Evolutionary conservation across 2,329 filamentous ascomycete species (phyloP), one percentile per base, ranked within the genome.

Genomic region (Fusarium concolor): DNA sequence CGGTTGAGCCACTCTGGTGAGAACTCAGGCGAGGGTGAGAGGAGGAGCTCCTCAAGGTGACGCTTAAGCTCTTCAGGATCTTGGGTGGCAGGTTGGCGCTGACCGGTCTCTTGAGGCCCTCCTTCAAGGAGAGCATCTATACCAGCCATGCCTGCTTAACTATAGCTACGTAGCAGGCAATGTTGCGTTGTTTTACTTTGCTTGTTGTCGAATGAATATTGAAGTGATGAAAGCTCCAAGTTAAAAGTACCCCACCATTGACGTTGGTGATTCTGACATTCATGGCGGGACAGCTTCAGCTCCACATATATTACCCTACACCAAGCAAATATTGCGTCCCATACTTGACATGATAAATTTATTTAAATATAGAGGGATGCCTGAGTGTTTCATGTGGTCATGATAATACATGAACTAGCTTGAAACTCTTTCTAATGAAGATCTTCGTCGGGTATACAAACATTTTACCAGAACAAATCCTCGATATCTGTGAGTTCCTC

Each of bases 1-100:
- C 88, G 87, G 78, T 97, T 94, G 61, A 99, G 86, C 94, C 96
- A 98, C 75, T 91, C 89, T 6, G 88, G 83, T 33, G 90, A 93
- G 81, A 99, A 97, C 4, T 87, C 86, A 7, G 89, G 86, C 3
- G 93, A 92, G 1, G 96, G 95, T 3, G 88, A 89, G 26, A 99
- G 83, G 74, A 95, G 96, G 45, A 92, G 89, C 55, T 85, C 76
- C 79, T 97, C 93, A 7, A 98, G 85, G 63, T 89, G 85, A 44
- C 82, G 82, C 79, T 92, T 92, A 62, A 95, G 82, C 31, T 85
- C 85, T n/a, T 88, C 83, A 38, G 85, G 84, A 79, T 85, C 84
- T 78, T 84, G 76, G 18, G 55, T 68, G 28, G 56, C 47, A 45
- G 67, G 68, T 62, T 68, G 55, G 28, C 60, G 63, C 39, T 70